These are phyloP conservation scores for Sporothrix luriei DNA, from an alignment of 2,329 filamentous ascomycete species.

Conservation along the genomic window DNA sequence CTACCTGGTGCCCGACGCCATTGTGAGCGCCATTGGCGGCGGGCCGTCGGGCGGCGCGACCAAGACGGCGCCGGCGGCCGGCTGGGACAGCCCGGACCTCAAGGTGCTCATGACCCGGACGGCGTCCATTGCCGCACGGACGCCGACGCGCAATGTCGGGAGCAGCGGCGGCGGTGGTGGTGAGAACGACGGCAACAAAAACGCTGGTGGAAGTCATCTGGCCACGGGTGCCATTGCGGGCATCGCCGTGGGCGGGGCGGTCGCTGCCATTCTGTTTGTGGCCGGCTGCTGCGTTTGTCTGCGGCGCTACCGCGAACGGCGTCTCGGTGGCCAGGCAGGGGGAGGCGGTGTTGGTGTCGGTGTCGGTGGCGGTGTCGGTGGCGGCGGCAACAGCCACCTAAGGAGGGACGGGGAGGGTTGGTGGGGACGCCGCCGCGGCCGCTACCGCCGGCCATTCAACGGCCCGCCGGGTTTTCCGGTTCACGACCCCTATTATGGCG, in stretches of 20 bases:
- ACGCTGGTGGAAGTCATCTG: conserved; percentile 33
- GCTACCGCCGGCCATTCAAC: background rate
- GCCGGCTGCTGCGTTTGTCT: conserved; percentile 30
- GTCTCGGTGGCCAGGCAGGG: background rate
- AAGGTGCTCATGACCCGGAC: conserved; percentile 56
- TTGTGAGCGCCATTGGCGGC: conserved; percentile 56
- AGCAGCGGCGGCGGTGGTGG: conserved; percentile 29
- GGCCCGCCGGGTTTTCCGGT: background rate
- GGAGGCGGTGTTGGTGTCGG: background rate
- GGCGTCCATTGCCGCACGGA: conserved; percentile 50
- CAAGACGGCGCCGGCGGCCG: conserved; percentile 51
- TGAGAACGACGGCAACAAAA: conserved; percentile 27
- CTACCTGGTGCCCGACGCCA: conserved; percentile 58
- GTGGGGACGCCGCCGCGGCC: background rate
- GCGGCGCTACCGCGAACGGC: conserved; percentile 27
- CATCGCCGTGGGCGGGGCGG: conserved; percentile 47
- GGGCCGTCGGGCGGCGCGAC: conserved; percentile 57
- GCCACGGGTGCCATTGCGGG: conserved; percentile 50
- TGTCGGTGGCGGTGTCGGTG: background rate
- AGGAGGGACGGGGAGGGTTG: background rate
- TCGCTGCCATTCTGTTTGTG: conserved; percentile 40
- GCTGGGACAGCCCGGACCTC: conserved; percentile 57
- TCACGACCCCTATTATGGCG: conserved; percentile 9
- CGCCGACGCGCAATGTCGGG: conserved; percentile 52
- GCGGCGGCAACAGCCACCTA: background rate